Percentiles rank a stretch among this genome's conserved stretches.
These are phyloP conservation scores for Elsinoe batatas DNA, from an alignment of 2,329 filamentous ascomycete genomes.

Conservation along the genomic window DNA sequence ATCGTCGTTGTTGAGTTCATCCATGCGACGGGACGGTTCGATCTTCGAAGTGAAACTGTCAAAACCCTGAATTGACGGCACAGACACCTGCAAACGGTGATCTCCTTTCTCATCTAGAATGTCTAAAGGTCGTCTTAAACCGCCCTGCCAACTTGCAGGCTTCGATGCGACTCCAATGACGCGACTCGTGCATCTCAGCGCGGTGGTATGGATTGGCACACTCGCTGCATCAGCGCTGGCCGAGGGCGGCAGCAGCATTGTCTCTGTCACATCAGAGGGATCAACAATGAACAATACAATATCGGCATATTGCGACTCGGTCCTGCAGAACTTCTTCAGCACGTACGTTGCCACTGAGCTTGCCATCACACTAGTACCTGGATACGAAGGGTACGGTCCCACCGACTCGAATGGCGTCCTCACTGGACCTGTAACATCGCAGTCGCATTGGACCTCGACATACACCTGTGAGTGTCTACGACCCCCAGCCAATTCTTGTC, in stretches of 20 bases:
- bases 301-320: not conserved
- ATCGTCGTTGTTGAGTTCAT: not conserved
- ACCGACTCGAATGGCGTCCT: constrained; percentile 13
- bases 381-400: constrained; percentile 16
- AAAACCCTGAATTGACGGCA: not conserved
- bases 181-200: not conserved
- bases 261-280: no score
- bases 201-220: not conserved
- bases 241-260: not conserved
- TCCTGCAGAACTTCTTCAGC: constrained; percentile 5
- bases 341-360: constrained; percentile 8
- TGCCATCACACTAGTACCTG: constrained; percentile 14
- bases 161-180: not conserved
- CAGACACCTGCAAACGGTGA: not conserved
- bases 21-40: not conserved
- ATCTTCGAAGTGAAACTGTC: not conserved
- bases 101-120: constrained; percentile 2
- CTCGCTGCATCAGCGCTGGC: not conserved
- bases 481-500: not conserved
- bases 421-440: constrained; percentile 14
- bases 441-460: constrained; percentile 15
- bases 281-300: not conserved
- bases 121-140: not conserved
- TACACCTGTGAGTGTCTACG: constrained; percentile 8
- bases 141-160: not conserved